Base-by-base conservation (phyloP, 176 grass and related monocot genomes). In the Zoysia pacifica region DNA sequence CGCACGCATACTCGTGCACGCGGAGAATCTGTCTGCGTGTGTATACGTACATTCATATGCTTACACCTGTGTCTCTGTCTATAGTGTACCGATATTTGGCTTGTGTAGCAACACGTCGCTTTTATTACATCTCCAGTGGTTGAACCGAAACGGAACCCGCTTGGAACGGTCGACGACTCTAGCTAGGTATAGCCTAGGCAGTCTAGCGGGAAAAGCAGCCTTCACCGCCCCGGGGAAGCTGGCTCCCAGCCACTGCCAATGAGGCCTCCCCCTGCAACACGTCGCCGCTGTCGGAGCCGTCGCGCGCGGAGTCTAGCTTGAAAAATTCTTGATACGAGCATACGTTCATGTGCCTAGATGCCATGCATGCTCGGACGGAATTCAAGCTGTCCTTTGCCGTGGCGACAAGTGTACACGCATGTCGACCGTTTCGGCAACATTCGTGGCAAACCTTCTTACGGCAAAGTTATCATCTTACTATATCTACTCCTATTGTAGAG, bases 381-480 rank as follows among this genome's bases (percentile, higher is more conserved):
- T 67, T 83, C 79, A 73, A 83, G 74, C 52, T 62, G 81, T 74
- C 75, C 39, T 69, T 69, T 35, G 39, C 19, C 69, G 18, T n/a
- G 7, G 80, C 28, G 75, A 83, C 61, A 88, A 73, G 75, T 83
- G 62, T 68, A 73, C 35, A 70, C 40, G n/a, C 36, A 68, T 79
- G 74, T 48, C 70, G 76, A 80, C 62, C 38, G 37, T 85, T 56
- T 73, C 11, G 1, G 86, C 75, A 83, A 62, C 83, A 85, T 54
- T 88, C 75, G 44, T 53, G 74, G 53, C 51, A 5, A 83, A 46
- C 14, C 62, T 79, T 47, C 75, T 74, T 14, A 62, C 53, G 53
- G 48, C n/a, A 72, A 52, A 14, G 67, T 72, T 65, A 20, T 14
- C 73, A 19, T 50, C 10, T 2, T n/a, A 45, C 44, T 45, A 48